phyloP scores from a whole-genome alignment of 768 basidiomycete genomes.

The Pisolithus sp. region DNA sequence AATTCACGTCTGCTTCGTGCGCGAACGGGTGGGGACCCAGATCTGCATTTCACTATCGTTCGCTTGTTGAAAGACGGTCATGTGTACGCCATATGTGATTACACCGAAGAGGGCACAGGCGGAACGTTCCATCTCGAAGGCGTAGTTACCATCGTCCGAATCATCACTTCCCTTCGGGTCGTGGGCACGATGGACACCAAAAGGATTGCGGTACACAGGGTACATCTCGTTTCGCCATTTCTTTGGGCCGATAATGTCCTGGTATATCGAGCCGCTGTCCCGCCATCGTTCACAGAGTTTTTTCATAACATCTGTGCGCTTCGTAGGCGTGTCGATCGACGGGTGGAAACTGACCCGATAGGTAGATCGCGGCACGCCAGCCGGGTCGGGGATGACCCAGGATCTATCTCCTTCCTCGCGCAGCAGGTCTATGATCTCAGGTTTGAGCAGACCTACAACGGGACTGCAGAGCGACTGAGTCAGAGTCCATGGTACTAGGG shows the following conservation, averaged over 20 bases:
- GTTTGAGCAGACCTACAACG: constrained; percentile 56
- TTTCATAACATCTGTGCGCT: constrained; percentile 56
- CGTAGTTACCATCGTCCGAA: constrained; percentile 48
- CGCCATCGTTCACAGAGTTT: constrained; percentile 74
- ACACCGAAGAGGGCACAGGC: constrained; percentile 87
- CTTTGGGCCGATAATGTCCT: constrained; percentile 58
- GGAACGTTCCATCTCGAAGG: constrained; percentile 84
- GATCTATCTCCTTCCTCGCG: constrained; percentile 37
- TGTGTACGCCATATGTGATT: constrained; percentile 88
- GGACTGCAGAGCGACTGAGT: constrained; percentile 44
- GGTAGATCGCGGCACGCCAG: constrained; percentile 16
- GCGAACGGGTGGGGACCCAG: constrained; percentile 85
- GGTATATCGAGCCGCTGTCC: constrained; percentile 47
- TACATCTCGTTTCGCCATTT: constrained; percentile 90
- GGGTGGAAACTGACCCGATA: constrained; percentile 41
- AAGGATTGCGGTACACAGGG: constrained; percentile 65
- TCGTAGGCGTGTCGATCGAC: constrained; percentile 47
- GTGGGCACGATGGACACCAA: constrained; percentile 41
- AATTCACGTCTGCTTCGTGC: constrained; percentile 83
- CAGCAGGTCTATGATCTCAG: constrained; percentile 50
- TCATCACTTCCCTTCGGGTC: constrained; percentile 24
- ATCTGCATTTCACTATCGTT: constrained; percentile 41
- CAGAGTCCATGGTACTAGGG: constrained; percentile 52
- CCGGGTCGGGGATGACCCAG: constrained; percentile 37
- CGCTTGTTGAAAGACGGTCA: constrained; percentile 57